Base-by-base conservation (phyloP, 2,329 filamentous ascomycete species). In the Plectosphaerella plurivora region DNA sequence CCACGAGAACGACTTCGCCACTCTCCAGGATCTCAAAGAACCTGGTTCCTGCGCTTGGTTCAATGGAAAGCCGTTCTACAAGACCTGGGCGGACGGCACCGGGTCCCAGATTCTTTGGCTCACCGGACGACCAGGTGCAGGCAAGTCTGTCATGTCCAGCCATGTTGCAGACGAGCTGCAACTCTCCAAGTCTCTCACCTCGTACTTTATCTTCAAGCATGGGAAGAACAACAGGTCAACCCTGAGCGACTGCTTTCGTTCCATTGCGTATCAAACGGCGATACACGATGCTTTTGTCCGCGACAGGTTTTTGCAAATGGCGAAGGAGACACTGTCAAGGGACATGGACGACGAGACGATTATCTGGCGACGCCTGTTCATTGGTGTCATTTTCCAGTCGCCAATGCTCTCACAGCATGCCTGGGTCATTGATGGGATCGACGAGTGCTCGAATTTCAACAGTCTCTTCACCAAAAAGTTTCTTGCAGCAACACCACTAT, bases 41-140 rank as follows among this genome's bases (percentile, higher is more conserved):
- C 55, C 61, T 6, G 65, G 62, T 2, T 64, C 65, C 14, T 68
- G 65, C 45, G 47, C 56, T 28, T 68, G 65, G 65, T 59, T 68
- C 39, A 59, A 58, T 14, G 46, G 57, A 8, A 57, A 56, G 45
- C n/a, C 50, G 11, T 49, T 47, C 28, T 63, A 63, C 41, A 25
- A 45, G 9, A 51, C 52, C 9, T 68, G 65, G 66, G 55, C 45
- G 15, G 16, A 41, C 10, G 53, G 51, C 7, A 51, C 12, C 2
- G 47, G 41, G 15, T 53, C 56, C 5, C 45, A 37, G 14, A 60
- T 67, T 20, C 53, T 67, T 10, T 67, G 62, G 62, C 57, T 68
- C 2, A 59, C 59, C 10, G 65, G 65, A 3, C 56, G 54, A 24
- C 61, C 65, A 11, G 65, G 52, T 1, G 55, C 59, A 6, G 65